phyloP scores from a whole-genome alignment of 2,329 filamentous ascomycete genomes.

The Botrytis fragariae region DNA sequence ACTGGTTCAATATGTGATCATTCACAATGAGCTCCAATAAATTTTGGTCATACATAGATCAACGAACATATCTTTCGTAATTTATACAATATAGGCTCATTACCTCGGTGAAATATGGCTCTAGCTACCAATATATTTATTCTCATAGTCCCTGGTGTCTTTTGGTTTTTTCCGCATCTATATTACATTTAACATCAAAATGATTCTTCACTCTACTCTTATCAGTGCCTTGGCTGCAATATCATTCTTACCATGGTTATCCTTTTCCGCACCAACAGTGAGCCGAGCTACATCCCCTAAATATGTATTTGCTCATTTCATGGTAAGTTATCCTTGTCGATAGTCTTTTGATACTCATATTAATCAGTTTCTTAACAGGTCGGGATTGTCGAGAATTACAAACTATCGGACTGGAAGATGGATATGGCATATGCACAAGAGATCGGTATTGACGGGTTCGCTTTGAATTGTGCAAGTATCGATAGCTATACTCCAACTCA shows the following conservation, averaged over 20 bases:
- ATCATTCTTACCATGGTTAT: conserved; percentile 5
- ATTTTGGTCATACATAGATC: not conserved
- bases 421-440: conserved; percentile 37
- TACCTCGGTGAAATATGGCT: not conserved
- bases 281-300: not conserved
- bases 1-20: conserved; percentile 10
- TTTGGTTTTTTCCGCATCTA: not conserved
- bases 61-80: not conserved
- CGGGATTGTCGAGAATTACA: conserved; percentile 33
- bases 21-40: not conserved
- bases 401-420: conserved; percentile 32
- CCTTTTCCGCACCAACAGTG: conserved; percentile 9
- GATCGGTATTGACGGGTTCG: conserved; percentile 40
- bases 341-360: not conserved
- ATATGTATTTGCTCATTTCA: conserved; percentile 30
- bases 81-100: not conserved
- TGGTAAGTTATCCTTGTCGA: conserved; percentile 18
- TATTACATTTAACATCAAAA: not conserved
- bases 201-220: not conserved
- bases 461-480: conserved; percentile 35
- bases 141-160: not conserved
- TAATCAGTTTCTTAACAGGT: conserved; percentile 20
- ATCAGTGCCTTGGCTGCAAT: conserved; percentile 2
- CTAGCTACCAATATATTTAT: not conserved
- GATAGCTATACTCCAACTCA: conserved; percentile 36